phyloP scores from a whole-genome alignment of 306 rosid genomes.

The Begonia fuchsioides region DNA sequence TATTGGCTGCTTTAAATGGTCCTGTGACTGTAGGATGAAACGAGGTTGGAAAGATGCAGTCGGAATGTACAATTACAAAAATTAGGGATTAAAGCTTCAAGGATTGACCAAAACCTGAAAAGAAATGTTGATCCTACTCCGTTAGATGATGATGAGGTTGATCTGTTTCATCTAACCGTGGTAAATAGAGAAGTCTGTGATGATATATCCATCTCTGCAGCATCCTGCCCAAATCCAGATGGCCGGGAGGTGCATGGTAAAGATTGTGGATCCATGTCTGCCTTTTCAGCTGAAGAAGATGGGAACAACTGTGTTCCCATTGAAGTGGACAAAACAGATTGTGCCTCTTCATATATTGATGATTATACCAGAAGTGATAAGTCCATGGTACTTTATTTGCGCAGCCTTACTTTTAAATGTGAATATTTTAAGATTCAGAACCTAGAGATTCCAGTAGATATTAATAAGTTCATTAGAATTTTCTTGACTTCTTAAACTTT shows the following conservation, averaged over 20 bases:
- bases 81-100: conserved; percentile 39
- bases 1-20: neutral
- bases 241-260: conserved; percentile 7
- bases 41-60: conserved; percentile 46
- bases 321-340: conserved; percentile 14
- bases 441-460: neutral
- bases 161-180: conserved; percentile 11
- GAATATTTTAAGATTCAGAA: too few species aligned
- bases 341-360: conserved; percentile 7
- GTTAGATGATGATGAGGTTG: conserved; percentile 16
- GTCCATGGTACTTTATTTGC: conserved; percentile 24
- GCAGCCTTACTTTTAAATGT: conserved; percentile 1
- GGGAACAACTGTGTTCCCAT: conserved; percentile 5
- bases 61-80: conserved; percentile 36
- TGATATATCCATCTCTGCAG: conserved; percentile 12
- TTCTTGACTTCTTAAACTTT: neutral
- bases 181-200: conserved; percentile 13
- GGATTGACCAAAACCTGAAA: conserved; percentile 13
- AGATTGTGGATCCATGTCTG: conserved; percentile 10
- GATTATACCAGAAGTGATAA: conserved; percentile 13
- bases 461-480: neutral
- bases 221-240: conserved; percentile 18
- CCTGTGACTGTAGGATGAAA: conserved; percentile 35
- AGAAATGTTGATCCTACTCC: conserved; percentile 18
- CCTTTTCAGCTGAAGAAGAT: conserved; percentile 6